Base-by-base conservation (phyloP, 495 filamentous ascomycete species). In the Tuber brumale region DNA sequence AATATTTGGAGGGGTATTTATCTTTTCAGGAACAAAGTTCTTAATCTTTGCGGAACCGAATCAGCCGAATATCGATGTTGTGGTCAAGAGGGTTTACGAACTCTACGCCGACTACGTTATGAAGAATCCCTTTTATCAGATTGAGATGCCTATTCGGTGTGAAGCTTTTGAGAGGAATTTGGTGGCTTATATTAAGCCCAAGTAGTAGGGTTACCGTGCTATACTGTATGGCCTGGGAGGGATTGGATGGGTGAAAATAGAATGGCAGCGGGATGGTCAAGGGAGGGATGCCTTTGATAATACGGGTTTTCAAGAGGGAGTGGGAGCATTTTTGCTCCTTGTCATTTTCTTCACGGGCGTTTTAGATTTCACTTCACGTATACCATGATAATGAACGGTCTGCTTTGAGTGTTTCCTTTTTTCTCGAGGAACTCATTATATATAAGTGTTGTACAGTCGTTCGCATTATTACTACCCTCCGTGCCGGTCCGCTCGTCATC, bases 101-200 rank as follows among this genome's bases (percentile, higher is more conserved):
- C 85, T 98, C 72, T 99, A 97, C 85, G 89, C 92, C 45, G 96
- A 99, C 85, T 97, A 92, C 85, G 95, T 98, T 80, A 97, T 97
- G 94, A 98, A 98, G 87, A 99, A 98, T 85, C 96, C 96, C 16
- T 99, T 99, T 82, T 98, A 98, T 85, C 92, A 94, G 83, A 87
- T 95, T 43, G 95, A 99, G 86, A 99, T 98, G 95, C 95, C 95
- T 72, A 89, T 99, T 61, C 87, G 95, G 76, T 97, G 94, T 85
- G 95, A 98, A 84, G 91, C 91, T 73, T 99, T 97, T 85, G 95
- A 99, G 81, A 87, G 95, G 82, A 91, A 91, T 85, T 84, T 99
- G 81, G 88, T 87, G 81, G 90, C 87, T 72, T 93, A 92, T 82
- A 88, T 95, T 57, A 87, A 90, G 81, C 88, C 88, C 6, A 83